Conservation (phyloP, 2,329 filamentous ascomycete genomes). For the Pseudogymnoascus sp. region DNA sequence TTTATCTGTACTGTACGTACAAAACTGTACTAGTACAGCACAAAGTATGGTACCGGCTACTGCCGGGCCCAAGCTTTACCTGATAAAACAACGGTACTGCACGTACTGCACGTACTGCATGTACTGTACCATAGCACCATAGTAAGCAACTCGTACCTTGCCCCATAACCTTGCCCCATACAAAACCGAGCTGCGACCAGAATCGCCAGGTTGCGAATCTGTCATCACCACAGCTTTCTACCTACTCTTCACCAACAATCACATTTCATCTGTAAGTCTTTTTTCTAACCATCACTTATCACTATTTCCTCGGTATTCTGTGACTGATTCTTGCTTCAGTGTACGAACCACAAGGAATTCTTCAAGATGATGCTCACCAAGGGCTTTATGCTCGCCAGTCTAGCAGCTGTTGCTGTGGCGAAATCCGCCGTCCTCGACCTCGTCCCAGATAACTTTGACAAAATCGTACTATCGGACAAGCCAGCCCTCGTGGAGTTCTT, state of each 20-base stretch:
- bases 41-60: conserved; percentile 2
- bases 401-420: conserved; percentile 51
- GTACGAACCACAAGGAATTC: background rate
- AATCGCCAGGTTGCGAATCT: conserved; percentile 5
- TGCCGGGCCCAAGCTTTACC: background rate
- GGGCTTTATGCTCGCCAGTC: conserved; percentile 50
- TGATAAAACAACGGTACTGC: background rate
- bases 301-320: background rate
- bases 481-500: conserved; percentile 97
- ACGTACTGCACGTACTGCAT: background rate
- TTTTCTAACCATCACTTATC: background rate
- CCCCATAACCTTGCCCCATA: background rate
- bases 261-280: background rate
- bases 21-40: background rate
- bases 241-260: conserved; percentile 1
- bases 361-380: conserved; percentile 40
- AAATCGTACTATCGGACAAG: conserved; percentile 83
- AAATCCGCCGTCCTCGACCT: conserved; percentile 86
- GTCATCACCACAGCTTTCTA: background rate
- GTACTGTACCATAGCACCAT: background rate
- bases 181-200: background rate
- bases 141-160: background rate
- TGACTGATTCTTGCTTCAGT: background rate
- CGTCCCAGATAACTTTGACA: conserved; percentile 84
- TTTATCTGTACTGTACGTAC: background rate